Evolutionary conservation across 495 filamentous ascomycete genomes (phyloP).

Genomic region (Viridothelium virens): DNA sequence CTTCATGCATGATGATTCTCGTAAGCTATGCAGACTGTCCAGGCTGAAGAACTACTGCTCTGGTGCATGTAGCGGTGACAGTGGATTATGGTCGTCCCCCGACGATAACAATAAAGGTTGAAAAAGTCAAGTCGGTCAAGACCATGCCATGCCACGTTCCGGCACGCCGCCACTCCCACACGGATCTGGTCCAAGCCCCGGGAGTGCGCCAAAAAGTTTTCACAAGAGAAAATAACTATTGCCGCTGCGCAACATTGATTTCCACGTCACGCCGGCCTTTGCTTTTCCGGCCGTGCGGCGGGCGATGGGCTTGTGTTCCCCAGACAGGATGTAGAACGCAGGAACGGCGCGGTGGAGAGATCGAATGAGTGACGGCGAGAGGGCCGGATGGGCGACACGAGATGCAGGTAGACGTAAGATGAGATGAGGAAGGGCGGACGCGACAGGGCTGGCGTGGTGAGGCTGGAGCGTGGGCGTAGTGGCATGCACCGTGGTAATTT

Average conservation of each 20-base stretch:
- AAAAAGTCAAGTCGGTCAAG: not conserved
- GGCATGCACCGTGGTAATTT: not conserved
- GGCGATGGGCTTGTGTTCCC: not conserved
- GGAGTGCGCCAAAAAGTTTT: not conserved
- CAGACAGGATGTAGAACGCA: not conserved
- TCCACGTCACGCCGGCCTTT: not conserved
- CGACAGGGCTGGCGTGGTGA: not conserved
- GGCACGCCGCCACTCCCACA: not conserved
- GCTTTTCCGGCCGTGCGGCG: not conserved
- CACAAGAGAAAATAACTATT: not conserved
- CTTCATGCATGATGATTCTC: constrained; percentile 6
- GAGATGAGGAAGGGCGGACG: constrained; percentile 6
- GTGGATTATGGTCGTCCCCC: not conserved
- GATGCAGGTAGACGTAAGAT: constrained; percentile 10
- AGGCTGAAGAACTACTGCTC: not conserved
- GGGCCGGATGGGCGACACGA: not conserved
- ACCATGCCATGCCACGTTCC: constrained; percentile 9
- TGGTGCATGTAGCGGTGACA: constrained; percentile 3
- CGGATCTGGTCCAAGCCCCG: not conserved
- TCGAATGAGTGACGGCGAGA: not conserved
- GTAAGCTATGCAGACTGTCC: not conserved
- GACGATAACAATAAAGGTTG: no score
- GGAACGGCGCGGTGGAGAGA: not conserved
- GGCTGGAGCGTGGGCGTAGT: not conserved
- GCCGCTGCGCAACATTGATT: constrained; percentile 1